Base-by-base conservation (phyloP, 2,329 filamentous ascomycete genomes). In the Tolypocladium sp. region DNA sequence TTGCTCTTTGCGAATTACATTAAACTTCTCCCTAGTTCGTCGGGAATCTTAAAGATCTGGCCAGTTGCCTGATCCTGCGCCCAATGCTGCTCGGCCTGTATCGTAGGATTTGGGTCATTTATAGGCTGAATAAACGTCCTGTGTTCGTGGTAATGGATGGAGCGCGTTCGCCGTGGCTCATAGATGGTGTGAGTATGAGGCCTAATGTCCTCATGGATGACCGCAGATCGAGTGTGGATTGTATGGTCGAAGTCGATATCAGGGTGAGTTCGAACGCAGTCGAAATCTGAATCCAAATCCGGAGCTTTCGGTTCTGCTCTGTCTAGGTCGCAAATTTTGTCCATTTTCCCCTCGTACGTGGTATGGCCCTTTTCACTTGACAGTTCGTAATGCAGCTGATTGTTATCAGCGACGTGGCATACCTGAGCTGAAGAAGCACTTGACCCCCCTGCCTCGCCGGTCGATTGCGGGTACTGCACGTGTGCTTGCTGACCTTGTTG, bases 101-200 rank as follows among this genome's bases (percentile, higher is more conserved):
- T 22, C 3, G n/a, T 10, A 15, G 57, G 38, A 4, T 41, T 9
- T 25, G 49, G 15, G 7, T 53, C 49, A n/a, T 6, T 7, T 30
- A 58, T 55, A 4, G 59, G 59, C 27, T 60, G 59, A 17, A 58
- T 40, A 13, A 57, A 44, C 4, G 37, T 42, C 17, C 27, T 51
- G 10, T 60, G 59, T 22, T 60, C 57, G 33, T 60, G 59, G 1
- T 46, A 33, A 46, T 60, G 59, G n/a, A 57, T 57, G 12, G 59
- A 60, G 2, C 57, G 52, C 6, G 57, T 58, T 15, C 42, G 53
- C 27, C 9, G 42, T 5, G 49, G 53, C 12, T 57, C 8, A 25
- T 58, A 60, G 7, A 60, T 55, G 2, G 57, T 60, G 27, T 60
- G 59, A 1, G 56, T 57, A 15, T 51, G 59, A 25, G 22, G 57